Evolutionary conservation across 169 alveolate genomes (phyloP).

Genomic region (Plasmodium fragile): DNA sequence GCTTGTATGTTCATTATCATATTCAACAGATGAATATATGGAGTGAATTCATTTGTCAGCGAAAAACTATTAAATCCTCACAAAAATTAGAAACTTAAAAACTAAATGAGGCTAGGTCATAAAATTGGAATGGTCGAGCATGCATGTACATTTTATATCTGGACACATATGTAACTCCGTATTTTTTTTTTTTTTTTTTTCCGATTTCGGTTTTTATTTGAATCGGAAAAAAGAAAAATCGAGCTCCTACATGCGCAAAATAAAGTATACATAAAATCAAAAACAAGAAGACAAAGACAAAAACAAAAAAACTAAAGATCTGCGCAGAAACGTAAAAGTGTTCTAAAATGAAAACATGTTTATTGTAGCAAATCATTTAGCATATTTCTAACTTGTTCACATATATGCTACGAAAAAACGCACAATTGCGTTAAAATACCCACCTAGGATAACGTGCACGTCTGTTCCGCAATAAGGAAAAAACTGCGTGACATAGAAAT

Average conservation of each 20-base stretch:
- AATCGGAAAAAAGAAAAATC: conserved; percentile 4
- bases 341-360: conserved; percentile 14
- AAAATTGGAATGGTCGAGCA: background rate
- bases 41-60: background rate
- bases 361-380: background rate
- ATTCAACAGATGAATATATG: conserved; percentile 7
- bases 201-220: background rate
- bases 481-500: background rate
- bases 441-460: background rate
- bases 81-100: conserved; percentile 33
- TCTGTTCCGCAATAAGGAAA: background rate
- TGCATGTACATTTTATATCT: background rate
- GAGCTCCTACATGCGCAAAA: conserved; percentile 13
- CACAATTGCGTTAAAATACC: conserved; percentile 1
- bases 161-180: background rate
- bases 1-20: conserved; percentile 19
- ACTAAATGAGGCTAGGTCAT: conserved; percentile 1
- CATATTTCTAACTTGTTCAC: background rate
- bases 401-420: conserved; percentile 2
- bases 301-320: conserved; percentile 7
- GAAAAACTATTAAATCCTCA: conserved; percentile 38
- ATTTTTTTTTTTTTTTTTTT: background rate
- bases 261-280: background rate
- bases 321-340: background rate
- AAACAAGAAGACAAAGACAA: background rate